Conservation (phyloP, 2,329 filamentous ascomycete genomes). For the Colletotrichum limetticola region DNA sequence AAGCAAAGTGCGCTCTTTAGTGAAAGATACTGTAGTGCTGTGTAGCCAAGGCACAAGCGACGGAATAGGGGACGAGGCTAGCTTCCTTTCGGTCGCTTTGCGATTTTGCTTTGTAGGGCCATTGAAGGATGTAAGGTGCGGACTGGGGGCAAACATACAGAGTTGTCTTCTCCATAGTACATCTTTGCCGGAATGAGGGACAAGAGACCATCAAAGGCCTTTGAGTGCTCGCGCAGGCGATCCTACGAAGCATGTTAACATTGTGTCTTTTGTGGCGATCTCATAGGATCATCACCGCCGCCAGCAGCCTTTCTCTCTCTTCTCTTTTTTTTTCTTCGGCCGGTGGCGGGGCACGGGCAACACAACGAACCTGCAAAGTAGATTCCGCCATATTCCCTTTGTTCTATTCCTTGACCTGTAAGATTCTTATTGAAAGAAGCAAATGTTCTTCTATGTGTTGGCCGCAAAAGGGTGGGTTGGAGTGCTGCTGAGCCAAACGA, state of each 20-base stretch:
- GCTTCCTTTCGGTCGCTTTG: background rate
- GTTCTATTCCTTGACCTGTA: background rate
- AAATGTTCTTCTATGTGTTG: background rate
- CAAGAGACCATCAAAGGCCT: constrained; percentile 87
- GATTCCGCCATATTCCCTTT: constrained; percentile 53
- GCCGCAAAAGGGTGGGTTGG: constrained; percentile 5
- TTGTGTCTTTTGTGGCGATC: background rate
- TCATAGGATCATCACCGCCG: constrained; percentile 21
- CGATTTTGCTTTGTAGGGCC: background rate
- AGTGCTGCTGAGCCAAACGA: background rate
- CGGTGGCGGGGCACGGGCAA: constrained; percentile 36
- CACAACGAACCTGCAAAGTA: constrained; percentile 57
- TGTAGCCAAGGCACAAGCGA: background rate
- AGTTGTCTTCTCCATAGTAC: constrained; percentile 89
- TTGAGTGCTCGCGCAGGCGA: constrained; percentile 56
- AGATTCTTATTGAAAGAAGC: background rate
- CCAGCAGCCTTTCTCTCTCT: constrained; percentile 5
- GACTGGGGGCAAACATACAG: constrained; percentile 66
- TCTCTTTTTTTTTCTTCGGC: constrained; percentile 8
- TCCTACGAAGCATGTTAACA: constrained; percentile 33
- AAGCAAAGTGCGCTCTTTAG: background rate
- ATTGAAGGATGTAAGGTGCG: background rate
- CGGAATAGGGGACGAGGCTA: background rate
- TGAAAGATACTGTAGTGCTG: background rate
- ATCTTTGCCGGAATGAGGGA: constrained; percentile 90